phyloP scores from a whole-genome alignment of 352 stramenopile species.

The Globisporangium nagaii region DNA sequence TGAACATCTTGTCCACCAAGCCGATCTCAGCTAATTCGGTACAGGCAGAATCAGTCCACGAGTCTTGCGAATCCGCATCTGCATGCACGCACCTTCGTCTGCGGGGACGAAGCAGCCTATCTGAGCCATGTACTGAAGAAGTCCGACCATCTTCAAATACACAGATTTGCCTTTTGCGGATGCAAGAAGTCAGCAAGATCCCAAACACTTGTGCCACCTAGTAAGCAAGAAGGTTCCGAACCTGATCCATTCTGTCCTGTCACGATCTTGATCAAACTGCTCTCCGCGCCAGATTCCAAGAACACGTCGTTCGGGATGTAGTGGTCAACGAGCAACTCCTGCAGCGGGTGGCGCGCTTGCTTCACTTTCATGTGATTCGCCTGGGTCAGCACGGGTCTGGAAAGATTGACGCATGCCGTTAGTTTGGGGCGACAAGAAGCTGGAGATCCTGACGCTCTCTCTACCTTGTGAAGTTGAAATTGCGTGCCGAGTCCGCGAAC shows the following conservation, averaged over 20 bases:
- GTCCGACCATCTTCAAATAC: slow-evolving; percentile 79
- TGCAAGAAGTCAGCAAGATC: not conserved
- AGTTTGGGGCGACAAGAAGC: not conserved
- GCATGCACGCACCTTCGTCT: slow-evolving; percentile 31
- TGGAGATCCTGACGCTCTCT: not conserved
- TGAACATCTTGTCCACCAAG: slow-evolving; percentile 73
- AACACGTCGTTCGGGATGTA: slow-evolving; percentile 81
- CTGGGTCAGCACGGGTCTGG: slow-evolving; percentile 45
- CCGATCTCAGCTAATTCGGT: slow-evolving; percentile 55
- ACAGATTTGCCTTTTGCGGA: slow-evolving; percentile 76
- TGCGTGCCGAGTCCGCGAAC: slow-evolving; percentile 51
- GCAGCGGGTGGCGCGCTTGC: slow-evolving; percentile 70
- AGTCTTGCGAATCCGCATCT: not conserved
- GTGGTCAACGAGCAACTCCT: slow-evolving; percentile 77
- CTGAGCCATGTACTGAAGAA: slow-evolving; percentile 83
- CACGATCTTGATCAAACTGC: slow-evolving; percentile 54
- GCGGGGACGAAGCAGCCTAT: slow-evolving; percentile 80
- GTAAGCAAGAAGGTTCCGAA: slow-evolving; percentile 8
- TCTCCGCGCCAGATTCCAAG: slow-evolving; percentile 21
- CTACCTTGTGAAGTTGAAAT: slow-evolving; percentile 80
- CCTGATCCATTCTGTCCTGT: slow-evolving; percentile 85
- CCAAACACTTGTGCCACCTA: not conserved
- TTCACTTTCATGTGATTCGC: slow-evolving; percentile 43
- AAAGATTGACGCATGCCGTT: not conserved
- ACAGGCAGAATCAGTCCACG: not conserved